Evolutionary conservation across 352 stramenopile genomes (phyloP).

Genomic region (Phytophthora citrophthora): DNA sequence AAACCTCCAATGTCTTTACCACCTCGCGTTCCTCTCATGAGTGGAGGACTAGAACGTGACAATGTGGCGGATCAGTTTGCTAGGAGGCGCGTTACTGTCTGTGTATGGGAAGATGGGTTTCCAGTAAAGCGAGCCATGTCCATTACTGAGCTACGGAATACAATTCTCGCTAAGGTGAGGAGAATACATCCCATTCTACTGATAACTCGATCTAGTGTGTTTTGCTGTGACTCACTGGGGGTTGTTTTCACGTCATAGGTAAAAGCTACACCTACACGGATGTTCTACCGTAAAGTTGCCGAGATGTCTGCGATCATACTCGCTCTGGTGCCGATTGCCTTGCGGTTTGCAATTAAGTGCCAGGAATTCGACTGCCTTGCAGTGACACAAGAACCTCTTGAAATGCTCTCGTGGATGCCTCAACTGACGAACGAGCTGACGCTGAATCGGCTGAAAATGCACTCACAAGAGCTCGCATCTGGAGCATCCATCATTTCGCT

Average conservation of each 20-base stretch:
- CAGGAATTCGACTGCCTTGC: slow-evolving; percentile 62
- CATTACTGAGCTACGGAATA: slow-evolving; percentile 80
- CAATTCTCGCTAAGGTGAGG: slow-evolving; percentile 76
- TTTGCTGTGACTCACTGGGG: not conserved
- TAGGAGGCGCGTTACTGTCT: slow-evolving; percentile 74
- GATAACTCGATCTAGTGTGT: not conserved
- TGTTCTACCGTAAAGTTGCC: slow-evolving; percentile 77
- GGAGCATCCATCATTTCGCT: slow-evolving; percentile 59
- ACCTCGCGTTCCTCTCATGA: slow-evolving; percentile 32
- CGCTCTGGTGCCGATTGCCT: slow-evolving; percentile 62
- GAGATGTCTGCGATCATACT: slow-evolving; percentile 60
- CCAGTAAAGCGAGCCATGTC: slow-evolving; percentile 81
- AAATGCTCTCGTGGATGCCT: slow-evolving; percentile 44
- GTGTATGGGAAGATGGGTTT: slow-evolving; percentile 75
- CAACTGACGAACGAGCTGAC: slow-evolving; percentile 42
- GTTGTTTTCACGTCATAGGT: slow-evolving; percentile 37
- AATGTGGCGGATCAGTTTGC: slow-evolving; percentile 56
- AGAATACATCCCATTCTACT: slow-evolving; percentile 9
- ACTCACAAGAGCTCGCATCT: slow-evolving; percentile 33
- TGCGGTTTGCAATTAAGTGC: slow-evolving; percentile 64
- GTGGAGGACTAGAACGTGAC: slow-evolving; percentile 37
- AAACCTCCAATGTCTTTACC: slow-evolving; percentile 40
- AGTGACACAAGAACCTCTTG: slow-evolving; percentile 56
- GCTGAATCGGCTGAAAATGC: slow-evolving; percentile 25
- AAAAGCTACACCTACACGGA: slow-evolving; percentile 72